These are phyloP conservation scores for Teunomyces gatunensis DNA, from an alignment of 805 yeast genomes.

Conservation along the genomic window DNA sequence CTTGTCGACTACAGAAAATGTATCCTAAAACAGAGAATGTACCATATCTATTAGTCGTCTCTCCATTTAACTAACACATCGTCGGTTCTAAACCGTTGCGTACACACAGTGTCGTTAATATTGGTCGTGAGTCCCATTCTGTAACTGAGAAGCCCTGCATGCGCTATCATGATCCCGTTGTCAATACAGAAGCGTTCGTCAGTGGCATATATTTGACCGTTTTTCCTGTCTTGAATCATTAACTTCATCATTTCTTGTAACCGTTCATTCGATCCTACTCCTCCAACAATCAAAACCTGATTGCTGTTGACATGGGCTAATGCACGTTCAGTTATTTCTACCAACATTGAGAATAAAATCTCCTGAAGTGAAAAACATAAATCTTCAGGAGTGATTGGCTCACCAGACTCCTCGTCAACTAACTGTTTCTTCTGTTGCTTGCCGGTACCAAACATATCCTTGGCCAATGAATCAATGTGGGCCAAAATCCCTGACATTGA, in stretches of 20 bases:
- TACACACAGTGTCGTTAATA: conserved; percentile 73
- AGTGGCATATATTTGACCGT: conserved; percentile 88
- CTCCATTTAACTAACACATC: conserved; percentile 92
- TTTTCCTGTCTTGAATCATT: conserved; percentile 82
- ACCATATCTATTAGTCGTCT: conserved; percentile 41
- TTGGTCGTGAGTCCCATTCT: conserved; percentile 72
- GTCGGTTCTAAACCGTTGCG: conserved; percentile 92
- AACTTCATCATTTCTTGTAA: conserved; percentile 95
- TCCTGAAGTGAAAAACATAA: conserved; percentile 92
- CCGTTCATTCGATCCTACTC: conserved; percentile 94
- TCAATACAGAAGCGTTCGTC: conserved; percentile 97
- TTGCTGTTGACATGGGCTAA: conserved; percentile 93
- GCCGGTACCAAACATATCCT: conserved; percentile 54
- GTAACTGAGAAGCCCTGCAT: conserved; percentile 86
- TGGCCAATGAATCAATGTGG: conserved; percentile 75
- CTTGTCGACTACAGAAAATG: conserved; percentile 1
- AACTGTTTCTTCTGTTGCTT: conserved; percentile 30
- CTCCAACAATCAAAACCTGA: conserved; percentile 94
- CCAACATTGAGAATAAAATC: conserved; percentile 90
- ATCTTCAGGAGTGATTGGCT: conserved; percentile 73
- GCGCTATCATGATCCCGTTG: conserved; percentile 98
- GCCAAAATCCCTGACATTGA: conserved; percentile 96
- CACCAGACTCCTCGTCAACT: conserved; percentile 43
- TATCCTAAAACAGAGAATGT: neutral
- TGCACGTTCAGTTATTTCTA: conserved; percentile 96